phyloP scores from a whole-genome alignment of 345 rosid genomes.

The Citrus unshiu region DNA sequence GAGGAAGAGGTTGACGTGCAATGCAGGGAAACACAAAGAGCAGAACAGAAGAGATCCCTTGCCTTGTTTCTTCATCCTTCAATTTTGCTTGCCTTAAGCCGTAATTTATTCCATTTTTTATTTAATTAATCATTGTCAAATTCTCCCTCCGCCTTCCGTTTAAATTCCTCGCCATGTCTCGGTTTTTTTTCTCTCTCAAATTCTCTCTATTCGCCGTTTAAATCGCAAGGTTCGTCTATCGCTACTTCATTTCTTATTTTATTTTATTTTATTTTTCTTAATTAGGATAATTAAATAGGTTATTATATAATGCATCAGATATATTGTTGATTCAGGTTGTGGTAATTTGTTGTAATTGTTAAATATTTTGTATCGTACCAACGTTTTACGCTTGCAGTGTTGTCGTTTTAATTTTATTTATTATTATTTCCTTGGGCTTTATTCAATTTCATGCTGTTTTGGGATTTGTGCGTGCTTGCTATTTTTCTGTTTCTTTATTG shows the following conservation, averaged over 20 bases:
- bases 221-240: slow-evolving; percentile 10
- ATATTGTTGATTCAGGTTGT: slow-evolving; percentile 2
- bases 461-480: background rate
- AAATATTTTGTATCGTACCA: background rate
- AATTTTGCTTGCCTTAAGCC: slow-evolving; percentile 46
- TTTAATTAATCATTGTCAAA: slow-evolving; percentile 3
- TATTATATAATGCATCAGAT: background rate
- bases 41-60: slow-evolving; percentile 26
- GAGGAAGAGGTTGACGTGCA: slow-evolving; percentile 47
- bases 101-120: slow-evolving; percentile 42
- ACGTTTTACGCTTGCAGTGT: background rate
- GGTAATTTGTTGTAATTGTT: background rate
- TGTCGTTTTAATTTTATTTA: background rate
- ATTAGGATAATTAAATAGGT: background rate
- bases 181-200: background rate
- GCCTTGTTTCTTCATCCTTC: slow-evolving; percentile 33
- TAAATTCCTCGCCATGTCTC: slow-evolving; percentile 4
- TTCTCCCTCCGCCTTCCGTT: slow-evolving; percentile 11
- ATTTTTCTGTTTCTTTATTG: background rate
- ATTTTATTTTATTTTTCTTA: slow-evolving; percentile 2
- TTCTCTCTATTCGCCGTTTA: background rate
- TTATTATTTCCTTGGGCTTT: background rate
- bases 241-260: background rate
- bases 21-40: slow-evolving; percentile 37
- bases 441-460: background rate